phyloP scores from a whole-genome alignment of 2,329 filamentous ascomycete genomes.

The Fonsecaea pedrosoi region DNA sequence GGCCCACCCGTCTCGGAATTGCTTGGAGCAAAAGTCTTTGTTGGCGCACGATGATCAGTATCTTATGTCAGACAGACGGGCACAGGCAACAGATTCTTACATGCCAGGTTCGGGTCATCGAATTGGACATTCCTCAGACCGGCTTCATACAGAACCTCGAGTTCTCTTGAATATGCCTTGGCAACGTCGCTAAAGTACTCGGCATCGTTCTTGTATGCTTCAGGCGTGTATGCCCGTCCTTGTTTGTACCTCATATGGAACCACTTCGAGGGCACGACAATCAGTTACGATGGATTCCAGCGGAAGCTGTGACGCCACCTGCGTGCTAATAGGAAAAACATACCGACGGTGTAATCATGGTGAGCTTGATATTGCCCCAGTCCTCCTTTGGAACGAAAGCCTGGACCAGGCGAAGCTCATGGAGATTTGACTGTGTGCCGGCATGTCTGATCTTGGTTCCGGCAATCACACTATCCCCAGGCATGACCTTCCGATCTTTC shows the following conservation, averaged over 20 bases:
- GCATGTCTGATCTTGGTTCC: slow-evolving; percentile 65
- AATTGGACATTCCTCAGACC: slow-evolving; percentile 66
- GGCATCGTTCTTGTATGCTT: slow-evolving; percentile 63
- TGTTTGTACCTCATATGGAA: slow-evolving; percentile 70
- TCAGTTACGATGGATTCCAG: not conserved
- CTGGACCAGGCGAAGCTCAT: slow-evolving; percentile 67
- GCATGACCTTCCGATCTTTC: slow-evolving; percentile 57
- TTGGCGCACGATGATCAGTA: not conserved
- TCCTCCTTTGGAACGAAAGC: slow-evolving; percentile 64
- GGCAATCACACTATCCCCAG: slow-evolving; percentile 63
- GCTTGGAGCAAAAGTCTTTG: slow-evolving; percentile 69
- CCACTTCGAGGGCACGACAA: slow-evolving; percentile 51
- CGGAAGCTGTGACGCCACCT: not conserved
- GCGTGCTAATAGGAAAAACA: slow-evolving; percentile 6
- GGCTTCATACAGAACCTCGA: slow-evolving; percentile 64
- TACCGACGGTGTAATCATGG: slow-evolving; percentile 67
- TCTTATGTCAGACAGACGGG: not conserved
- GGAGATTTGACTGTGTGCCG: slow-evolving; percentile 61
- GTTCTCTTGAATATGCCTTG: slow-evolving; percentile 69
- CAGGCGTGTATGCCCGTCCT: slow-evolving; percentile 62
- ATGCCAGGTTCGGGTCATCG: slow-evolving; percentile 66
- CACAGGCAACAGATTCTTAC: slow-evolving; percentile 49
- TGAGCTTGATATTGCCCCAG: slow-evolving; percentile 72
- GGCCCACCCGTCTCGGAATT: slow-evolving; percentile 70
- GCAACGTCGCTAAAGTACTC: slow-evolving; percentile 72